Conservation (phyloP, 1,284 basidiomycete genomes). For the Rhodofomes roseus region DNA sequence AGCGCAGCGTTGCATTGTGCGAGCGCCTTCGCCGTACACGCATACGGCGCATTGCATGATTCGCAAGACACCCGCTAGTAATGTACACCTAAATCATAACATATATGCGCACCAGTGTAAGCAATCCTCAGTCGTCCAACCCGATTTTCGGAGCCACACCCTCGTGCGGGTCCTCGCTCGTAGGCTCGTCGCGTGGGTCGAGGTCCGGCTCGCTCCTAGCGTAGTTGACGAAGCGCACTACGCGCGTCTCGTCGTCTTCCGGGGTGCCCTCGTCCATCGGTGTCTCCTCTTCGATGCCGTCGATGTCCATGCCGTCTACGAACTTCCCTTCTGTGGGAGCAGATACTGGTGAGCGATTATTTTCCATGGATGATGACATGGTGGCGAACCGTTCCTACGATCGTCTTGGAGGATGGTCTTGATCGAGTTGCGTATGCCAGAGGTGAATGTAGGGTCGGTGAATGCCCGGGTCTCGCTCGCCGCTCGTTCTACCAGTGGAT, state of each 20-base stretch:
- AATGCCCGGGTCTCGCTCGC: constrained; percentile 51
- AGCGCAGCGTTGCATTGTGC: too few relatives aligned
- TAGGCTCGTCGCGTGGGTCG: neutral
- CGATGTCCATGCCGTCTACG: constrained; percentile 1
- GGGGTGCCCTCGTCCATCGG: constrained; percentile 1
- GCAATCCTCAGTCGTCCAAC: neutral
- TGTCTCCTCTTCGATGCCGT: constrained; percentile 1
- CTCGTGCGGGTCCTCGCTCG: neutral
- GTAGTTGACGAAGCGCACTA: neutral
- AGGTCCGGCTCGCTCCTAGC: neutral
- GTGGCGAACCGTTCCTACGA: constrained; percentile 5
- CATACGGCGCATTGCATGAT: too few relatives aligned
- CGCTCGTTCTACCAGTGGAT: constrained; percentile 60
- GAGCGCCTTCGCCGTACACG: too few relatives aligned
- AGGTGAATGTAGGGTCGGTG: constrained; percentile 45
- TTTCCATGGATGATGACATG: neutral
- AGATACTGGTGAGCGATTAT: neutral
- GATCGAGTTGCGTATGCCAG: constrained; percentile 36
- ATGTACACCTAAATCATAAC: too few relatives aligned
- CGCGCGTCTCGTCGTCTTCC: neutral
- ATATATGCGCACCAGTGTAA: neutral
- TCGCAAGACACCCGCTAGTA: too few relatives aligned
- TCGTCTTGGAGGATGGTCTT: constrained; percentile 22
- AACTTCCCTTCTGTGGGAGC: neutral
- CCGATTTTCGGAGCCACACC: neutral